Evolutionary conservation across 257 asterid species (phyloP).

Genomic region (Lantana camara): DNA sequence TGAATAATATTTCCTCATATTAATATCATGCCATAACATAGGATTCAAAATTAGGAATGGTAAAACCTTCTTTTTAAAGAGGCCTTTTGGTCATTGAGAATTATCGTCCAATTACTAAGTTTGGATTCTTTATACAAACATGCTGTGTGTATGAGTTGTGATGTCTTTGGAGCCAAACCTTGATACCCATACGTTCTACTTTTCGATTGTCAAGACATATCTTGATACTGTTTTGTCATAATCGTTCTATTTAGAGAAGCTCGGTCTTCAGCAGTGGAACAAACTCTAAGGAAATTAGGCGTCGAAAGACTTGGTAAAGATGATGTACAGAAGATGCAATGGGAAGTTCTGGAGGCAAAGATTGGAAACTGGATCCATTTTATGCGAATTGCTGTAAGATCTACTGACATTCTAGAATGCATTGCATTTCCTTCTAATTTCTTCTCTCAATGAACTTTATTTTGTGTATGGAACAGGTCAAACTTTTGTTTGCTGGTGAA

Average conservation of each 20-base stretch:
- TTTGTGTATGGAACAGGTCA: slow-evolving; percentile 54
- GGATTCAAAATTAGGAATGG: too few relatives aligned
- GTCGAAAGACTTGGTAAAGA: slow-evolving; percentile 91
- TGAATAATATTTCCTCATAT: too few relatives aligned
- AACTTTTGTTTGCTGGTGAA: slow-evolving; percentile 82
- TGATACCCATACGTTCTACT: background rate
- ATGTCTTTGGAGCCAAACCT: slow-evolving; percentile 9
- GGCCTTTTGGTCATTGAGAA: background rate
- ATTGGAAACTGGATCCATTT: slow-evolving; percentile 86
- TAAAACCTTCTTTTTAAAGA: too few relatives aligned
- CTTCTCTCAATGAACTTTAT: slow-evolving; percentile 12
- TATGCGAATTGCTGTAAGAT: slow-evolving; percentile 78
- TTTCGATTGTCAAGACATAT: slow-evolving; percentile 11
- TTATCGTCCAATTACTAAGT: slow-evolving; percentile 13
- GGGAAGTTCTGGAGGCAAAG: slow-evolving; percentile 95
- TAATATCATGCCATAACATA: too few relatives aligned
- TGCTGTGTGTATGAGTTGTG: background rate
- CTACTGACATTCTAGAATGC: slow-evolving; percentile 1
- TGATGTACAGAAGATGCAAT: slow-evolving; percentile 95
- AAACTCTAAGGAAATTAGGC: slow-evolving; percentile 84
- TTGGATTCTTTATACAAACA: slow-evolving; percentile 4
- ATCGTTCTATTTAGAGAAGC: slow-evolving; percentile 59
- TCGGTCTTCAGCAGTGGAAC: slow-evolving; percentile 74
- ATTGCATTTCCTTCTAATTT: slow-evolving; percentile 16
- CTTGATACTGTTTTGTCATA: slow-evolving; percentile 19